Evolutionary conservation across 169 alveolate genomes (phyloP).

Genomic region (Babesia microti): DNA sequence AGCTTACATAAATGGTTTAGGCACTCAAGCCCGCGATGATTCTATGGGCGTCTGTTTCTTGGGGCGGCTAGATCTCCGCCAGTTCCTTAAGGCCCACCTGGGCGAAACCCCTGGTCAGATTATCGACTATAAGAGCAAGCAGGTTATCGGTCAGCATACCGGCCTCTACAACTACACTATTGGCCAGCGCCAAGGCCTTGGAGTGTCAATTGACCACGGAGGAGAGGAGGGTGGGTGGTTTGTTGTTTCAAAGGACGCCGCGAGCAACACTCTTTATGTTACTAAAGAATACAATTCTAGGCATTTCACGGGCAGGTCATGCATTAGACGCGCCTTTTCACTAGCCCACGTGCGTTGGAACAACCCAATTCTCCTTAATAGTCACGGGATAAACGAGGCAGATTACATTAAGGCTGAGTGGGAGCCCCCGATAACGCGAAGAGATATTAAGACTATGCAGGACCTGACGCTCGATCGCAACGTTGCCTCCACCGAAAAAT

Average conservation of each 20-base stretch:
- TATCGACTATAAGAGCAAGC: slow-evolving; percentile 32
- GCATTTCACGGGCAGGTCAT: slow-evolving; percentile 2
- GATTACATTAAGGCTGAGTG: no score
- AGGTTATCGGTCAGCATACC: slow-evolving; percentile 45
- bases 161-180: slow-evolving; percentile 56
- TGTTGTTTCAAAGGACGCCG: slow-evolving; percentile 34
- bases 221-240: slow-evolving; percentile 10
- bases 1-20: slow-evolving; percentile 32
- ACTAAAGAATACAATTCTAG: slow-evolving; percentile 13
- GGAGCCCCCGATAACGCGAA: no score
- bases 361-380: slow-evolving; percentile 11
- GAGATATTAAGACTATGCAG: no score
- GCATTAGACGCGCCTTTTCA: slow-evolving; percentile 17
- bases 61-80: slow-evolving; percentile 41
- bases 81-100: slow-evolving; percentile 22
- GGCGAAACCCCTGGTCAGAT: slow-evolving; percentile 53
- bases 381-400: neutral
- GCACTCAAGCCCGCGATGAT: slow-evolving; percentile 48
- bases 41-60: slow-evolving; percentile 60
- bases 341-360: slow-evolving; percentile 22
- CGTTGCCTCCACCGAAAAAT: no score
- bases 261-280: slow-evolving; percentile 29
- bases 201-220: slow-evolving; percentile 18
- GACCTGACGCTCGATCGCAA: no score
- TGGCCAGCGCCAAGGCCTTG: slow-evolving; percentile 57